Evolutionary conservation across 495 filamentous ascomycete species (phyloP), one percentile per base, ranked within the genome.

Genomic region (Neurospora tetrasperma): DNA sequence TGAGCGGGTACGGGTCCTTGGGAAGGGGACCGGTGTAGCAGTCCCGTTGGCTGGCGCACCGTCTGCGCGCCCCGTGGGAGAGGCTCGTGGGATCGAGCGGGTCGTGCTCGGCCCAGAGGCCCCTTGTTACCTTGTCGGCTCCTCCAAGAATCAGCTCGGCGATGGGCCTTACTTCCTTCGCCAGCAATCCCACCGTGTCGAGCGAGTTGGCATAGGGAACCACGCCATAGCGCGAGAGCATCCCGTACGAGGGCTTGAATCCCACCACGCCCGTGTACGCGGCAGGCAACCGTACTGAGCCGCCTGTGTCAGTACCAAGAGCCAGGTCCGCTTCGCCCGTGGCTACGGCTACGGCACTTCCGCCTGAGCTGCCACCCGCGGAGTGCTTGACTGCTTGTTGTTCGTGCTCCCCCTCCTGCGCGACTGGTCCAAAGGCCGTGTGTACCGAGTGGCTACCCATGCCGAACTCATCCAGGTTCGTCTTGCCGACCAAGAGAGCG

Each of bases 381-480:
- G 94, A 97, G 42, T 88, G 96, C 83, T 20, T 69, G n/a, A 35
- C 71, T 44, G 40, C n/a, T 70, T 35, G 39, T 69, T 16, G 42
- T 54, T 18, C 66, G 40, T 14, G 42, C 42, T 23, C 66, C 44
- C 40, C 5, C 12, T 69, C 59, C 31, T 84, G 85, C 4, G 76
- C 44, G 27, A 96, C 92, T 27, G 88, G 76, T 5, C 92, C 94
- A 78, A 91, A 91, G 71, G 80, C 79, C 23, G 94, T 96, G 78
- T 94, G 82, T 3, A 85, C 87, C 18, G 93, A 93, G 82, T 98
- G 92, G 12, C 94, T 96, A 44, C 96, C 96, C 96, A 99, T 99
- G 27, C 96, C 96, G 82, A 98, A 99, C 79, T 98, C 96, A 84
- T 99, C 96, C 76, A 99, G 85, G 80, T 97, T 97, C 0, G 94